Evolutionary conservation across 2,329 filamentous ascomycete genomes (phyloP).

Genomic region (Calonectria hawksworthii): DNA sequence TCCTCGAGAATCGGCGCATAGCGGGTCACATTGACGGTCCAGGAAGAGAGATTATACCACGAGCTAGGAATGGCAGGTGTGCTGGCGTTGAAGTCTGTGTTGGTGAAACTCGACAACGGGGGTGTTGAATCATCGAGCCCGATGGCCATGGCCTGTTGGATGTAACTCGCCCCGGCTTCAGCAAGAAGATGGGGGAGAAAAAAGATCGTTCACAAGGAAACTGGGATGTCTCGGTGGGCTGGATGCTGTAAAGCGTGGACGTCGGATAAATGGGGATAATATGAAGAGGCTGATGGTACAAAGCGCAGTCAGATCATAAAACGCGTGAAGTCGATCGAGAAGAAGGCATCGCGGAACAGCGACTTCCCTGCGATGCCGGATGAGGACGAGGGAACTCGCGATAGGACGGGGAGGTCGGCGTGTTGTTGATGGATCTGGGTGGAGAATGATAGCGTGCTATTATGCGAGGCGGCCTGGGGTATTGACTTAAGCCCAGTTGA

Average conservation of each 20-base stretch:
- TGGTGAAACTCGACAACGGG: slow-evolving; percentile 37
- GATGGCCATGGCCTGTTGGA: slow-evolving; percentile 41
- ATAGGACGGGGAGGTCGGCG: slow-evolving; percentile 30
- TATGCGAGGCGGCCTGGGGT: slow-evolving; percentile 11
- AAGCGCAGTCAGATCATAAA: slow-evolving; percentile 25
- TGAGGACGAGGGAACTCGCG: slow-evolving; percentile 24
- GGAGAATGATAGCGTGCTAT: slow-evolving; percentile 19
- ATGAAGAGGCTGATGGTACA: neutral
- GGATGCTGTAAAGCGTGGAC: neutral
- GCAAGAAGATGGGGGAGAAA: neutral
- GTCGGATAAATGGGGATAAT: neutral
- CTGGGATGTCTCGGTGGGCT: neutral
- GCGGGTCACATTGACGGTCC: slow-evolving; percentile 71
- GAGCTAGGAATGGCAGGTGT: slow-evolving; percentile 38
- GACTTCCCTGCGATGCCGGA: slow-evolving; percentile 29
- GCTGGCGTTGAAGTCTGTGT: slow-evolving; percentile 24
- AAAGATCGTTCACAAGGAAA: neutral
- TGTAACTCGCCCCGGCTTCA: neutral
- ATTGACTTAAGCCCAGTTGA: slow-evolving; percentile 11
- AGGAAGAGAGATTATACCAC: slow-evolving; percentile 69
- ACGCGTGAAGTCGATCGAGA: slow-evolving; percentile 24
- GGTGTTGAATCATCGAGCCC: slow-evolving; percentile 37
- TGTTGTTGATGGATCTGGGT: slow-evolving; percentile 21
- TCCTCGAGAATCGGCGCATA: slow-evolving; percentile 77
- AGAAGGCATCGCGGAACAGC: slow-evolving; percentile 42